Base-by-base conservation (phyloP, 2,329 filamentous ascomycete species). In the Tothia fuscella region DNA sequence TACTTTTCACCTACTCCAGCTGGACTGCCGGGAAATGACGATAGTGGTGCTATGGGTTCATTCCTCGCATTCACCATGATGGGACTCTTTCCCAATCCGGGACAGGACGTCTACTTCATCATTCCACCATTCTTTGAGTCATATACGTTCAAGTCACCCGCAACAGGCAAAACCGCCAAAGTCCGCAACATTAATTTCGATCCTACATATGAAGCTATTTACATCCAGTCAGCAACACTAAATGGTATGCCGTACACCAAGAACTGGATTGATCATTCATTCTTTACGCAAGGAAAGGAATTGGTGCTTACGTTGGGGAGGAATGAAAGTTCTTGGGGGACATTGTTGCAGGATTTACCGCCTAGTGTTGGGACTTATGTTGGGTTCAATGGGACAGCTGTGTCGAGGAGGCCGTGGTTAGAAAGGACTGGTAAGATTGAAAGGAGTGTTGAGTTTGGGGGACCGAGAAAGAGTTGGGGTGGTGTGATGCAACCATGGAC, bases 51-150 rank as follows among this genome's bases (percentile, higher is more conserved):
- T 4, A 67, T 67, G 64, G 65, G 63, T 1, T 58, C 59, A 3
- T 68, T 68, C 46, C 55, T 58, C 1, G 55, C 64, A 4, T 57
- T 67, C 45, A 54, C 57, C 7, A 66, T 65, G 57, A 56, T 66
- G 31, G 65, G 65, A 0, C 49, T 65, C 3, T 67, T 67, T 36
- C 66, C 65, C 0, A 66, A 65, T 34, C 62, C 66, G 1, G 66
- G 66, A 0, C 64, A 68, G 39, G 60, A 67, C 45, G 62, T 69
- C 12, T 68, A 67, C 41, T 57, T 68, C 38, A 66, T 69, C 44
- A 64, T 56, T 6, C 61, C 66, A 7, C 65, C 65, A 0, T 68
- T 66, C 51, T 68, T 68, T 48, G 54, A 62, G 30, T 51, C 56
- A 5, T 55, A 66, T 26, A 59, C 53, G 32, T 51, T 67, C 16